A percentile compares a stretch with the other conserved stretches of the same genome.
phyloP scores from a whole-genome alignment of 495 filamentous ascomycete genomes.

The Penicillium maclennaniae region DNA sequence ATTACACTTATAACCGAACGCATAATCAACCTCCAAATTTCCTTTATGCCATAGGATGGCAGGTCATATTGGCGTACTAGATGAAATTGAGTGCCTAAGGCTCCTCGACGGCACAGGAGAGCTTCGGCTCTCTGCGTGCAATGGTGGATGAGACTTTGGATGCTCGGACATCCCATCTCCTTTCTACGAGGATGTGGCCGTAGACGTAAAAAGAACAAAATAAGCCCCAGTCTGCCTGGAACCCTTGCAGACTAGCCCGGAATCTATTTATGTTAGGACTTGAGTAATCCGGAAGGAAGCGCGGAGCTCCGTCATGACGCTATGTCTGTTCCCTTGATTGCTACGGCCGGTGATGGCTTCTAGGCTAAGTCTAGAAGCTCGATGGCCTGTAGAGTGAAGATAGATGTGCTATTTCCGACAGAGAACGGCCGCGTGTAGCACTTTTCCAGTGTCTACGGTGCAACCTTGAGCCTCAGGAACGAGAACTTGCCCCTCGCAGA shows the following conservation, averaged over 20 bases:
- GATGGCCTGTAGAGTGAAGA: neutral
- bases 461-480: conserved; percentile 4
- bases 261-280: neutral
- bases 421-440: neutral
- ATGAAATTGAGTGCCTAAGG: conserved; percentile 33
- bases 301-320: neutral
- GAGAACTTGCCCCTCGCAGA: conserved; percentile 13
- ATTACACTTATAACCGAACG: conserved; percentile 48
- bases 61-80: conserved; percentile 56
- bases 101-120: conserved; percentile 31
- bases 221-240: neutral
- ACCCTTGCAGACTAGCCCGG: neutral
- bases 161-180: conserved; percentile 34
- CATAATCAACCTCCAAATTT: conserved; percentile 53
- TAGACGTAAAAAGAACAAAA: neutral
- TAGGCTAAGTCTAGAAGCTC: neutral
- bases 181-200: neutral
- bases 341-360: neutral
- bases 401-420: neutral
- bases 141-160: conserved; percentile 41
- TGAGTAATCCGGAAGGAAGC: neutral
- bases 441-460: conserved; percentile 4
- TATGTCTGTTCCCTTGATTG: neutral
- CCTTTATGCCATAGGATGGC: conserved; percentile 43
- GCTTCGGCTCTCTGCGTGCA: conserved; percentile 25